phyloP scores from a whole-genome alignment of 305 asterid species.

The Andrographis paniculata region DNA sequence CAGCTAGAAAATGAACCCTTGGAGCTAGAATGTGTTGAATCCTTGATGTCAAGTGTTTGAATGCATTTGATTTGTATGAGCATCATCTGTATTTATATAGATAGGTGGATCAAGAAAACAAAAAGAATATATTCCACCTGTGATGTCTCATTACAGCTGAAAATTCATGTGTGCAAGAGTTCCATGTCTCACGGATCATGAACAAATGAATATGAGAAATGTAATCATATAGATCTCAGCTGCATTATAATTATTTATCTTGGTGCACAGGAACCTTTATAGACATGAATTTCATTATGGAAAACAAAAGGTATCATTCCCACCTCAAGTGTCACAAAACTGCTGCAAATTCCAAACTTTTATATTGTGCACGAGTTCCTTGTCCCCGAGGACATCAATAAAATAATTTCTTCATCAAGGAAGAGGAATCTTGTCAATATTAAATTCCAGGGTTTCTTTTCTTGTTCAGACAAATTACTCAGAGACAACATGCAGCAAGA shows the following conservation, averaged over 20 bases:
- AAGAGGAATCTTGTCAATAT: neutral
- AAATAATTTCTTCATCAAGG: neutral
- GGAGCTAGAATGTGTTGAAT: no score
- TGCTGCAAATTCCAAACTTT: neutral
- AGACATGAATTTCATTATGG: neutral
- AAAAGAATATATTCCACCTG: neutral
- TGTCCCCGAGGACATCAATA: neutral
- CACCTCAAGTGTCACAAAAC: neutral
- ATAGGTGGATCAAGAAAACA: neutral
- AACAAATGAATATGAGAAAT: neutral
- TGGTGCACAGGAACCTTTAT: neutral
- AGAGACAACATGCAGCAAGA: neutral
- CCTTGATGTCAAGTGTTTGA: neutral
- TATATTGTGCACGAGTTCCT: neutral
- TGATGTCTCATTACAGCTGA: neutral
- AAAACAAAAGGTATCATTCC: neutral
- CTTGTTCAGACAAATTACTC: neutral
- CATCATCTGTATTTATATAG: neutral
- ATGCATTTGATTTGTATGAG: neutral
- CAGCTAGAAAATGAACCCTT: constrained; percentile 12
- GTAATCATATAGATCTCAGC: neutral
- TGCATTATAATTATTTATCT: neutral
- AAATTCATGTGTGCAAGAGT: constrained; percentile 9
- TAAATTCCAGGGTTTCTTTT: neutral
- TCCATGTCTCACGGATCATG: constrained; percentile 16